phyloP scores from a whole-genome alignment of 108 stramenopile genomes.

The Cylindrotheca fusiformis region DNA sequence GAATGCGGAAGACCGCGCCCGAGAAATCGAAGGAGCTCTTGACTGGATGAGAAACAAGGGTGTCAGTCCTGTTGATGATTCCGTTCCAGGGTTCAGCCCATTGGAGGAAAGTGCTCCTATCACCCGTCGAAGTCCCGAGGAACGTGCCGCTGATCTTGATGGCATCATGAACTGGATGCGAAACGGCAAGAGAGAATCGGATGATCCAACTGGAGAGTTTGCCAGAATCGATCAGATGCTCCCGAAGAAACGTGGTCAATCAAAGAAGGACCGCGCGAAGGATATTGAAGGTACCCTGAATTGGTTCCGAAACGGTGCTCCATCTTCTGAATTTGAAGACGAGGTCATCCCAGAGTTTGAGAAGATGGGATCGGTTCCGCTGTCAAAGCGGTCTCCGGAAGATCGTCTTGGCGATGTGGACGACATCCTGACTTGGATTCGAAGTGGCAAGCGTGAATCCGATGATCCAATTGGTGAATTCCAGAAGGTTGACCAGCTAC shows the following conservation, averaged over 20 bases:
- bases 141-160: conserved; percentile 20
- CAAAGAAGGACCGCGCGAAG: conserved; percentile 15
- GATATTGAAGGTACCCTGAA: conserved; percentile 27
- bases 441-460: conserved; percentile 9
- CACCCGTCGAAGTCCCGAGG: conserved; percentile 20
- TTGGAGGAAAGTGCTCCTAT: conserved; percentile 6
- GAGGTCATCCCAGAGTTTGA: conserved; percentile 9
- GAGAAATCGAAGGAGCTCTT: conserved; percentile 35
- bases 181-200: conserved; percentile 9
- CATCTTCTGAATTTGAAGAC: conserved; percentile 6
- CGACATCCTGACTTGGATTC: conserved; percentile 23
- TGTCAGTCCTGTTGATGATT: conserved; percentile 7
- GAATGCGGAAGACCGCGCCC: conserved; percentile 15
- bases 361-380: conserved; percentile 1
- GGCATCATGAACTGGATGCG: conserved; percentile 36
- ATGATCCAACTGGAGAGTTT: conserved; percentile 18
- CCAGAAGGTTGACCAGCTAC: conserved; percentile 16
- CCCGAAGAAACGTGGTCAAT: conserved; percentile 15
- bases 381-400: conserved; percentile 14
- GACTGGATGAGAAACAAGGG: conserved; percentile 31
- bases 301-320: conserved; percentile 26
- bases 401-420: conserved; percentile 16
- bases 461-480: conserved; percentile 32
- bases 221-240: conserved; percentile 19
- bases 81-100: conserved; percentile 5